Conservation (phyloP, 2,329 filamentous ascomycete genomes). For the Hypoxylon sp. region DNA sequence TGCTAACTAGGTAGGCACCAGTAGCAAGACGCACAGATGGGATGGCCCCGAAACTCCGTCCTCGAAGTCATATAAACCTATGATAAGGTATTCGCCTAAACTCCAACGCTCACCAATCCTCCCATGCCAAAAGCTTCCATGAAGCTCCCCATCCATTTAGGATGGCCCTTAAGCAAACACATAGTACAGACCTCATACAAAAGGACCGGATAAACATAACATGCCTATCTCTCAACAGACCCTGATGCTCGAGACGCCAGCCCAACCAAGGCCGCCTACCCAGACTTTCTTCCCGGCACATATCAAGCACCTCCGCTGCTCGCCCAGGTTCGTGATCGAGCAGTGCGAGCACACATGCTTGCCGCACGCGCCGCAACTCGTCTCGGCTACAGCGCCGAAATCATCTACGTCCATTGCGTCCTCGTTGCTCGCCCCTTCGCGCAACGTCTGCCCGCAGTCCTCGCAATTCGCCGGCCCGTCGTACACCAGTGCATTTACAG, state of each 20-base stretch:
- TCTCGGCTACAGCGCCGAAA: conserved; percentile 57
- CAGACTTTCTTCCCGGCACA: conserved; percentile 62
- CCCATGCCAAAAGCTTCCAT: conserved; percentile 6
- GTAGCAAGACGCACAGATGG: neutral
- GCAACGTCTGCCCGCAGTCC: conserved; percentile 63
- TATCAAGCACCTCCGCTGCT: conserved; percentile 66
- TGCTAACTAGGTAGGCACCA: neutral
- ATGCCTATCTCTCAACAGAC: conserved; percentile 13
- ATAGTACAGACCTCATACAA: neutral
- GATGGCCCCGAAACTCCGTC: neutral
- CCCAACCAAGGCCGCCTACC: conserved; percentile 35
- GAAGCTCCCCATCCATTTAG: neutral
- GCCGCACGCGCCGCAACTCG: conserved; percentile 64
- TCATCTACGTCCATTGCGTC: conserved; percentile 58
- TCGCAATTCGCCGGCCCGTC: conserved; percentile 62
- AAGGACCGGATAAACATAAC: neutral
- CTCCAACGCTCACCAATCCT: conserved; percentile 10
- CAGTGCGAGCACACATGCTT: conserved; percentile 72
- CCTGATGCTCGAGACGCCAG: conserved; percentile 28
- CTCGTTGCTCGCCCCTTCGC: conserved; percentile 51
- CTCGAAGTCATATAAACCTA: neutral
- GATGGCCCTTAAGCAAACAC: neutral
- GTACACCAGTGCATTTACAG: conserved; percentile 41
- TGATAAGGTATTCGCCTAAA: conserved; percentile 5
- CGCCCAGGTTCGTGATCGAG: conserved; percentile 70